Evolutionary conservation across 257 asterid genomes (phyloP).

Genomic region (Solanum pimpinellifolium): DNA sequence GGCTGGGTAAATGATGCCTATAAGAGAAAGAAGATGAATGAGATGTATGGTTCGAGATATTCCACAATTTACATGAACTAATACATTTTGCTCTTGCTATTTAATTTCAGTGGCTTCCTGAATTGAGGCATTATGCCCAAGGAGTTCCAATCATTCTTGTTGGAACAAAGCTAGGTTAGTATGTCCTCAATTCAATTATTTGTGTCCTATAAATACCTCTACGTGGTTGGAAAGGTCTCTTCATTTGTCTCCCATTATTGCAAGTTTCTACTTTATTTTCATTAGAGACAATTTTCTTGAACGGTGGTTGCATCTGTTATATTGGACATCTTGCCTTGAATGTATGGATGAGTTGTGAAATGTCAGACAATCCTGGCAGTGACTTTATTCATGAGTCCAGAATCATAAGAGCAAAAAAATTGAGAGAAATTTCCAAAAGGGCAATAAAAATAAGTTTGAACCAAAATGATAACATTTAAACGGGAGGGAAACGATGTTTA

Average conservation of each 20-base stretch:
- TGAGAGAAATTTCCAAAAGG: neutral
- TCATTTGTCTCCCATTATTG: neutral
- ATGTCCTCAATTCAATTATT: neutral
- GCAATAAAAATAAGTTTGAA: neutral
- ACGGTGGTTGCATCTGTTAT: neutral
- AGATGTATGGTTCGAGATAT: neutral
- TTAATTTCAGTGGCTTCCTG: slow-evolving; percentile 79
- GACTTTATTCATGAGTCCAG: neutral
- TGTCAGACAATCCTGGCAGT: neutral
- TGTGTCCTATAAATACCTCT: neutral
- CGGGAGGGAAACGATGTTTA: neutral
- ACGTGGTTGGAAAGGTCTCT: neutral
- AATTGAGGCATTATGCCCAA: slow-evolving; percentile 81
- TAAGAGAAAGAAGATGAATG: neutral
- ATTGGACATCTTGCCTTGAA: neutral
- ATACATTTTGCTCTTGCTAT: slow-evolving; percentile 3
- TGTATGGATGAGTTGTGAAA: neutral
- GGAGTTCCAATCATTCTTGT: slow-evolving; percentile 86
- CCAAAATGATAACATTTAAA: neutral
- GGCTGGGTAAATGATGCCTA: neutral
- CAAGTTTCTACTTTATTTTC: neutral
- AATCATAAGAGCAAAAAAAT: neutral
- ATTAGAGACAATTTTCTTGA: neutral
- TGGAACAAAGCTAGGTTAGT: slow-evolving; percentile 85
- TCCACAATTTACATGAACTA: neutral